These are phyloP conservation scores for Trichosporon coremiiforme DNA, from an alignment of 1,284 basidiomycete genomes.

Conservation along the genomic window DNA sequence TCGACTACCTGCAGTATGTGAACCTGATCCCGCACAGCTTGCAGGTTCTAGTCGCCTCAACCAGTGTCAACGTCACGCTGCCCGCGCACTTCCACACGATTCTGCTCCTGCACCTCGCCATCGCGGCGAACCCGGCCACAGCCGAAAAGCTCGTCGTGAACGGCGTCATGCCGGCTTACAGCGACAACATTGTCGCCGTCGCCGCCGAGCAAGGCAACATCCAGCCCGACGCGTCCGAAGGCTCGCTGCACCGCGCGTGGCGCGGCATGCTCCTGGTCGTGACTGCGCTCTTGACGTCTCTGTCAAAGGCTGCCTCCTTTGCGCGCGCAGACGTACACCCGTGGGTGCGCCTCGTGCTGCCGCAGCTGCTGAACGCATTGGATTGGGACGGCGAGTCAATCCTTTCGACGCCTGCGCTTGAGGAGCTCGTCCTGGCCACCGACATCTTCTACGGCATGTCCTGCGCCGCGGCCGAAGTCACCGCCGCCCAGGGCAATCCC, in stretches of 20 bases:
- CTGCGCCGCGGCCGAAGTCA: slow-evolving; percentile 58
- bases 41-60: slow-evolving; percentile 68
- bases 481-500: slow-evolving; percentile 55
- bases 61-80: slow-evolving; percentile 35
- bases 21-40: slow-evolving; percentile 76
- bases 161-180: slow-evolving; percentile 77
- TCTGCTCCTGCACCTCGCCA: slow-evolving; percentile 78
- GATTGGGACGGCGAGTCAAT: slow-evolving; percentile 77
- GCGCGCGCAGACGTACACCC: slow-evolving; percentile 83
- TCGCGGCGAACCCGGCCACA: slow-evolving; percentile 73
- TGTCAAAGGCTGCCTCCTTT: slow-evolving; percentile 65
- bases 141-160: slow-evolving; percentile 84
- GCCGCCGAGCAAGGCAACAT: slow-evolving; percentile 74
- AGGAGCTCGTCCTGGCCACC: slow-evolving; percentile 77
- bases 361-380: slow-evolving; percentile 74
- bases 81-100: slow-evolving; percentile 71
- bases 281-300: slow-evolving; percentile 66
- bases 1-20: slow-evolving; percentile 76
- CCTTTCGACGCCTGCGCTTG: slow-evolving; percentile 70
- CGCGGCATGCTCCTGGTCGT: slow-evolving; percentile 82
- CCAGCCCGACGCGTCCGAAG: slow-evolving; percentile 68
- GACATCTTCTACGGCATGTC: slow-evolving; percentile 71
- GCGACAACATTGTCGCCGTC: slow-evolving; percentile 75
- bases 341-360: slow-evolving; percentile 78
- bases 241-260: slow-evolving; percentile 79